A percentile compares a stretch with the other conserved stretches of the same genome.
Evolutionary conservation across 768 basidiomycete genomes (phyloP).

Genomic region (Dacryopinax primogenitus): DNA sequence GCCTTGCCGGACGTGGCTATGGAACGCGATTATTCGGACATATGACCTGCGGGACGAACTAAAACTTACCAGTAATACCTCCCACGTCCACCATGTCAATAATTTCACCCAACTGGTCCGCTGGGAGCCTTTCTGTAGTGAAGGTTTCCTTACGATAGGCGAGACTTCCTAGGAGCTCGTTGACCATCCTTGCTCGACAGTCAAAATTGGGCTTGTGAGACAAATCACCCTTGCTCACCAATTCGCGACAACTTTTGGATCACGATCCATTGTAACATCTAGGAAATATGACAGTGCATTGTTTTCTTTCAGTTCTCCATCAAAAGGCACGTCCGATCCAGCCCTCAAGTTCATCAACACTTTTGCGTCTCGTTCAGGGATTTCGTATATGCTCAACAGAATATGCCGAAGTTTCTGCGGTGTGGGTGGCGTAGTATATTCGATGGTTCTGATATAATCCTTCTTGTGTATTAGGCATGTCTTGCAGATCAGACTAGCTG

Average conservation of each 20-base stretch:
- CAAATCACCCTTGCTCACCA: slow-evolving; percentile 45
- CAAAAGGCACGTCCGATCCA: slow-evolving; percentile 47
- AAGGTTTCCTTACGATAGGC: slow-evolving; percentile 45
- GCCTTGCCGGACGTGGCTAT: slow-evolving; percentile 67
- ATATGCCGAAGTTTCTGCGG: slow-evolving; percentile 50
- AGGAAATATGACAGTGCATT: slow-evolving; percentile 76
- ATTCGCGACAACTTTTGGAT: slow-evolving; percentile 64
- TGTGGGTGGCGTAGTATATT: slow-evolving; percentile 54
- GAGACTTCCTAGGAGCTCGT: slow-evolving; percentile 74
- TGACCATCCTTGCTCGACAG: slow-evolving; percentile 53
- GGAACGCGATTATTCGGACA: background rate
- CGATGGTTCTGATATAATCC: slow-evolving; percentile 48
- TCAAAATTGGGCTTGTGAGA: background rate
- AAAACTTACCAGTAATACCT: slow-evolving; percentile 50
- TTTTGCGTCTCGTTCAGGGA: slow-evolving; percentile 55
- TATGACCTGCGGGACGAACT: slow-evolving; percentile 14
- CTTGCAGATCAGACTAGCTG: background rate
- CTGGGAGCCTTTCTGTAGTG: slow-evolving; percentile 45
- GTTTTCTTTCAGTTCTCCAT: slow-evolving; percentile 36
- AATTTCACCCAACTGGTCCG: slow-evolving; percentile 56
- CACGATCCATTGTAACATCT: slow-evolving; percentile 41
- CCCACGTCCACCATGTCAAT: slow-evolving; percentile 58
- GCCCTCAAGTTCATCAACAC: slow-evolving; percentile 64
- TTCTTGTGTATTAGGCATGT: slow-evolving; percentile 24
- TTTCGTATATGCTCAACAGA: slow-evolving; percentile 36